A percentile compares a stretch with the other conserved stretches of the same genome.
phyloP scores from a whole-genome alignment of 2,329 filamentous ascomycete genomes.

The Tolypocladium nubicola region DNA sequence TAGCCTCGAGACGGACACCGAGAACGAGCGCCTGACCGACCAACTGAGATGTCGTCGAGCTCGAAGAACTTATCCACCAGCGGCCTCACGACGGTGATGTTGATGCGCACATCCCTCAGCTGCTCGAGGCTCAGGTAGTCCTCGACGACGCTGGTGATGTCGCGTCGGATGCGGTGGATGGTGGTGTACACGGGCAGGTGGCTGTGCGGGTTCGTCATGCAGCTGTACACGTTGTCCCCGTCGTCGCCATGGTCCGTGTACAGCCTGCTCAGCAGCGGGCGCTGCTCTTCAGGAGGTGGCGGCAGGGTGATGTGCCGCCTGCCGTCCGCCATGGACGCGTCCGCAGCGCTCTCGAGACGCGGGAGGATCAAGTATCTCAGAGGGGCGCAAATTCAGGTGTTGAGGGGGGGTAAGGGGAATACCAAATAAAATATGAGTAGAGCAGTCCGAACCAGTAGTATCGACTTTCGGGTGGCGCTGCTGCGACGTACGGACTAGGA shows the following conservation, averaged over 20 bases:
- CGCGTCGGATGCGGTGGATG: slow-evolving; percentile 60
- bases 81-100: slow-evolving; percentile 67
- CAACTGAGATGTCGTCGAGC: slow-evolving; percentile 67
- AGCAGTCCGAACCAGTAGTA: too few species aligned
- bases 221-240: slow-evolving; percentile 35
- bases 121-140: slow-evolving; percentile 60
- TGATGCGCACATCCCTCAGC: slow-evolving; percentile 71
- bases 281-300: slow-evolving; percentile 19
- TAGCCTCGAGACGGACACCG: not conserved
- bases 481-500: too few species aligned
- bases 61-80: slow-evolving; percentile 78
- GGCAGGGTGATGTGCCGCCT: slow-evolving; percentile 20
- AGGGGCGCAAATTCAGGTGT: not conserved
- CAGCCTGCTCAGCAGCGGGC: slow-evolving; percentile 22
- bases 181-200: slow-evolving; percentile 65
- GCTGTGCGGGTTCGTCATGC: slow-evolving; percentile 46
- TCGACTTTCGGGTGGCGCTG: not conserved
- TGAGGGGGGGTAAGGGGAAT: not conserved
- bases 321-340: slow-evolving; percentile 8
- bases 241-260: slow-evolving; percentile 18
- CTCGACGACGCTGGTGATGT: slow-evolving; percentile 53
- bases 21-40: slow-evolving; percentile 26
- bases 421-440: not conserved
- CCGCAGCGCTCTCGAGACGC: not conserved
- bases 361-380: not conserved